Evolutionary conservation across 2,329 filamentous ascomycete genomes (phyloP), one percentile per base, ranked within the genome.

Genomic region (Elsinoe australis): DNA sequence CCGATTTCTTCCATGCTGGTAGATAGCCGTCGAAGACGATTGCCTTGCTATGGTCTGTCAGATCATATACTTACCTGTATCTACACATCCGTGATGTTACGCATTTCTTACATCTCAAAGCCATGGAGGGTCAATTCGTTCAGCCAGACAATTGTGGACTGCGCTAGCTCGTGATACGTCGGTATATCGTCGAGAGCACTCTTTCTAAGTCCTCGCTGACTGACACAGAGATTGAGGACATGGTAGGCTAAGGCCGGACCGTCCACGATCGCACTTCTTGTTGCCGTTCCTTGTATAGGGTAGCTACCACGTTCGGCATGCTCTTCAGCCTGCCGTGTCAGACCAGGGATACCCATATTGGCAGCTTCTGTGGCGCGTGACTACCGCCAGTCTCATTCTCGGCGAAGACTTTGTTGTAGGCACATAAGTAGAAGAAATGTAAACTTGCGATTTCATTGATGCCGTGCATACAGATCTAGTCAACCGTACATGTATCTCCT

Each of bases 21-120:
- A 96, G 72, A 49, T 79, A 82, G 10, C 88, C 88, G 63, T 96
- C 90, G 58, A 96, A 95, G 61, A 83, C 88, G 47, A 95, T 84
- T 38, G 74, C 78, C 50, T 77, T 68, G 55, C 81, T 85, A 55
- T 6, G 3, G 17, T 5, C 6, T 29, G 26, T 48, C 21, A 22
- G 35, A 38, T 33, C 22, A 24, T 48, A 12, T 10, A 46, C 44
- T 46, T 14, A 55, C 56, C 59, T 49, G 24, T 29, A n/a, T n/a
- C 36, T 33, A 47, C n/a, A 44, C 32, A 45, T 51, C 51, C 54
- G 24, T 19, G 31, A 18, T 12, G 36, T 9, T 9, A 21, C 21
- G 15, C 14, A 31, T 14, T 14, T 10, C 50, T 17, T 50, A 90
- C 86, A 92, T 73, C 36, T 66, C 66, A 42, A 85, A 73, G 47